These are phyloP conservation scores for Syzygium syzygioides DNA, from an alignment of 441 rosid genomes.

Conservation along the genomic window DNA sequence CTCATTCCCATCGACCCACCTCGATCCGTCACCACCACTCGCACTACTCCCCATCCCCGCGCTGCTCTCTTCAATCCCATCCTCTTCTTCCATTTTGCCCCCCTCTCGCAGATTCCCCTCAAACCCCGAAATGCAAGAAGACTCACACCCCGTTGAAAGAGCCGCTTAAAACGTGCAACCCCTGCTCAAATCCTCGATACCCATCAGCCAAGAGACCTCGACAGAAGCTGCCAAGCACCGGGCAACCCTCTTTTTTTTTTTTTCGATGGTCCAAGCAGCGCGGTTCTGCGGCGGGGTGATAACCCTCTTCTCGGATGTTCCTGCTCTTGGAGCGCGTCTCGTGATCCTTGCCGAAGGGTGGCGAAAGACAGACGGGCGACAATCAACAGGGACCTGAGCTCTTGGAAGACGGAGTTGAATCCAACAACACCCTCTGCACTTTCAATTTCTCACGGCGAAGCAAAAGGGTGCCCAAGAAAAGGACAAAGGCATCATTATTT, in stretches of 20 bases:
- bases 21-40: constrained; percentile 46
- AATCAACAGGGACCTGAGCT: not conserved
- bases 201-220: not conserved
- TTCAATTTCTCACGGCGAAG: no score
- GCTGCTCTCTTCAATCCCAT: constrained; percentile 67
- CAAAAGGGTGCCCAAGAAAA: not conserved
- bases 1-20: constrained; percentile 95
- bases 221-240: not conserved
- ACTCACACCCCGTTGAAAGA: not conserved
- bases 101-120: not conserved
- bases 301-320: not conserved
- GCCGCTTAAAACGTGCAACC: not conserved
- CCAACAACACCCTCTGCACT: not conserved
- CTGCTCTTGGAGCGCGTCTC: not conserved
- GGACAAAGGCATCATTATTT: not conserved
- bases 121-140: not conserved
- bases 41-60: constrained; percentile 27
- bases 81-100: constrained; percentile 46
- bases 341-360: not conserved
- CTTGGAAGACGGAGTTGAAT: not conserved
- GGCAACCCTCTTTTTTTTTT: not conserved
- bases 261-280: not conserved
- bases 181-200: not conserved
- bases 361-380: not conserved
- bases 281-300: not conserved